Base-by-base conservation (phyloP, 2,329 filamentous ascomycete species). In the Nemania diffusa region DNA sequence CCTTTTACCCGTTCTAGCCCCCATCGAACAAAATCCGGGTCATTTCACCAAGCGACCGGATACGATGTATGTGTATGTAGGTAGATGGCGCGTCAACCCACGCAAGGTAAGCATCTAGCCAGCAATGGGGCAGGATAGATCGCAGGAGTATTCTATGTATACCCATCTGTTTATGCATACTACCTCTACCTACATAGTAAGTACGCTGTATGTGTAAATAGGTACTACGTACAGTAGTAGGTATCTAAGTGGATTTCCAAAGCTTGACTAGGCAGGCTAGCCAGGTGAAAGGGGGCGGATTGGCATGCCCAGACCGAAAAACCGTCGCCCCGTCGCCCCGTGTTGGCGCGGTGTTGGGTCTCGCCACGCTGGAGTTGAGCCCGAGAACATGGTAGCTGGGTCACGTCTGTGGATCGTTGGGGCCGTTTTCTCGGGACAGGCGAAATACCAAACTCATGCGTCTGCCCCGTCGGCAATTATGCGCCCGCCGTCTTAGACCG, bases 321-420 rank as follows among this genome's bases (percentile, higher is more conserved):
- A n/a, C 40, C 40, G 40, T n/a, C 17, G 15, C 40, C 17, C 40
- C n/a, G n/a, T n/a, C n/a, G n/a, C n/a, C n/a, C n/a, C n/a, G n/a
- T n/a, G n/a, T n/a, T n/a, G n/a, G n/a, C n/a, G n/a, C n/a, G n/a
- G 40, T 44, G 13, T 44, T 44, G 40, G 40, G 40, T n/a, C 17
- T 44, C 50, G 26, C 17, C 9, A 32, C 26, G 40, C 29, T 62
- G 55, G 52, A 7, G 50, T 15, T 44, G 53, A 57, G 34, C 61
- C 65, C 65, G 62, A 55, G 46, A 62, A 55, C 6, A 53, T 44
- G 65, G 65, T 68, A 65, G 50, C 44, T 52, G 65, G 57, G 56
- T 64, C 65, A 40, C 20, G 44, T 24, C 17, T 64, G 61, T 64
- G 61, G 65, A 67, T 40, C 61, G 56, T 4, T 32, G 34, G 27